phyloP scores from a whole-genome alignment of 768 basidiomycete genomes.

The Leccinum sublutescens region DNA sequence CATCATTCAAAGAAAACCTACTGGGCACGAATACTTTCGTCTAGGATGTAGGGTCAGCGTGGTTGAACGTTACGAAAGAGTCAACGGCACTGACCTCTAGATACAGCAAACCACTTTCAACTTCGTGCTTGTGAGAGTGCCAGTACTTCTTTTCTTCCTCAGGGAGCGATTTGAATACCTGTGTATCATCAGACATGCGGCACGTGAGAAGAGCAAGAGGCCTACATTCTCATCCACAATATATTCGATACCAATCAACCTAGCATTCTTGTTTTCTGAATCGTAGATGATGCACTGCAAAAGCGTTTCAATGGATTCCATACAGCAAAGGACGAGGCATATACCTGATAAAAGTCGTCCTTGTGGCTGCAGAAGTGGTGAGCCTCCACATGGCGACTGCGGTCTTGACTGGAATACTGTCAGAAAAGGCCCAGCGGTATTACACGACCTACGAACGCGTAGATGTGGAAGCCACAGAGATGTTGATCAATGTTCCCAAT shows the following conservation, averaged over 20 bases:
- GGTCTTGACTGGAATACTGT: slow-evolving; percentile 26
- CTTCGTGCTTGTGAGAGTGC: slow-evolving; percentile 54
- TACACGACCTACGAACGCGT: slow-evolving; percentile 28
- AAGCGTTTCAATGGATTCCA: slow-evolving; percentile 30
- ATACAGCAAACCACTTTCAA: slow-evolving; percentile 36
- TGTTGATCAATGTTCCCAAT: slow-evolving; percentile 33
- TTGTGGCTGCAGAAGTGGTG: slow-evolving; percentile 46
- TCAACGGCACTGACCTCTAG: slow-evolving; percentile 21
- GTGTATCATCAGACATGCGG: not conserved
- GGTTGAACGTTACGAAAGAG: not conserved
- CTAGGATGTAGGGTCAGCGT: slow-evolving; percentile 4
- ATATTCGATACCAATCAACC: slow-evolving; percentile 55
- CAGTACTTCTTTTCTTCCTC: slow-evolving; percentile 49
- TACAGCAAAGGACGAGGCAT: not conserved
- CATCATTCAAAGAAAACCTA: slow-evolving; percentile 1
- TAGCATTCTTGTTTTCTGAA: slow-evolving; percentile 39
- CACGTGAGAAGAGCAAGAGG: not conserved
- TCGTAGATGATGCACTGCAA: slow-evolving; percentile 46
- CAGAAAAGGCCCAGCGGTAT: not conserved
- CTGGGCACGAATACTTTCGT: slow-evolving; percentile 28
- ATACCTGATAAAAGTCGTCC: slow-evolving; percentile 39
- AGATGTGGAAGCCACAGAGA: slow-evolving; percentile 35
- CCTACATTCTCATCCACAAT: slow-evolving; percentile 40
- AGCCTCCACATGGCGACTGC: slow-evolving; percentile 38
- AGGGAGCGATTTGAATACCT: slow-evolving; percentile 41